Conservation (phyloP, 495 filamentous ascomycete species). For the Neurospora discreta region DNA sequence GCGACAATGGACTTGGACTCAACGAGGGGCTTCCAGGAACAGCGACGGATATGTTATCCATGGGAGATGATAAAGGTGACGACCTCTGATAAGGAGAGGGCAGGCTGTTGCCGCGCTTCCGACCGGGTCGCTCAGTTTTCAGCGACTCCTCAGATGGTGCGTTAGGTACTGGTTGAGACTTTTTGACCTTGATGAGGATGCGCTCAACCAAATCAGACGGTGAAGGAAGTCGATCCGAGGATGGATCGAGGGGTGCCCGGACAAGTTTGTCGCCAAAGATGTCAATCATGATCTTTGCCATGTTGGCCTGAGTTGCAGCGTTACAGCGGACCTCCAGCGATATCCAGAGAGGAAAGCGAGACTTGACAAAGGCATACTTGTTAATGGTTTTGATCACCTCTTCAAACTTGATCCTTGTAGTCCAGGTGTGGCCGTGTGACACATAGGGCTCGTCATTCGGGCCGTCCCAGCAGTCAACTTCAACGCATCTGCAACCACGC, state of each 20-base stretch:
- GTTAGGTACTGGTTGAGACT: constrained; percentile 24
- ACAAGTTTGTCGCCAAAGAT: constrained; percentile 71
- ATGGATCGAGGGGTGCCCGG: constrained; percentile 56
- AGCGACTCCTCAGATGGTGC: constrained; percentile 22
- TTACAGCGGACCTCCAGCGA: constrained; percentile 94
- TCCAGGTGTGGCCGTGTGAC: constrained; percentile 81
- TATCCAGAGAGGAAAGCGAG: constrained; percentile 76
- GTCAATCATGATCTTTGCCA: constrained; percentile 84
- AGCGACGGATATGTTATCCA: constrained; percentile 44
- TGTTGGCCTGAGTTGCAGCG: constrained; percentile 66
- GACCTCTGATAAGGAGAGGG: constrained; percentile 64
- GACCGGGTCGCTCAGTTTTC: constrained; percentile 31
- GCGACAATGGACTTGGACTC: constrained; percentile 24
- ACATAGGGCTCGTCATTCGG: constrained; percentile 75
- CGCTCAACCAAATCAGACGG: constrained; percentile 73
- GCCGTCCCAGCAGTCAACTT: constrained; percentile 98
- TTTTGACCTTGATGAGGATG: constrained; percentile 92
- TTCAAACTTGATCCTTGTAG: constrained; percentile 70
- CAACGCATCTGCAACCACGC: constrained; percentile 84
- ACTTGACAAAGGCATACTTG: constrained; percentile 79
- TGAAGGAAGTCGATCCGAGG: constrained; percentile 58
- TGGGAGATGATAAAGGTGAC: constrained; percentile 31
- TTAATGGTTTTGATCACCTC: constrained; percentile 89
- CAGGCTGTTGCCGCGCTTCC: constrained; percentile 63
- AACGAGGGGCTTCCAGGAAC: constrained; percentile 46